Conservation (phyloP, 495 filamentous ascomycete species). For the Xylaria curta region DNA sequence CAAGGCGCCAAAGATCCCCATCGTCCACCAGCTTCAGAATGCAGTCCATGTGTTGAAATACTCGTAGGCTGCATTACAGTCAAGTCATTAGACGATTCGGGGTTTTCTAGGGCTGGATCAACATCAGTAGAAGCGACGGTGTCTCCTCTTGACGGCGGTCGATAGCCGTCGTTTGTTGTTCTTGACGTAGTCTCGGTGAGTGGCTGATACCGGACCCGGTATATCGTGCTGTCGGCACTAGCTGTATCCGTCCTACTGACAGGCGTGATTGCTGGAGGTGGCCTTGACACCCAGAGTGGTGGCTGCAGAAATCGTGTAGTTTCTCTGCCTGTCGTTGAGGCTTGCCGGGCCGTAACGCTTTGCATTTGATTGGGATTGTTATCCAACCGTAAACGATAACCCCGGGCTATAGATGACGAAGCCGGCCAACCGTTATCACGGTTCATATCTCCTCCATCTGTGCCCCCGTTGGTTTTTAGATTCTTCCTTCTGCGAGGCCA, state of each 20-base stretch:
- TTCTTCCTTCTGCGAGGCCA: conserved; percentile 47
- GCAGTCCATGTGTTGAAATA: background rate
- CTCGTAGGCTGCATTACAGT: background rate
- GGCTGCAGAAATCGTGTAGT: conserved; percentile 43
- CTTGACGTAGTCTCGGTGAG: conserved; percentile 67
- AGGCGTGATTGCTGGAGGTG: conserved; percentile 70
- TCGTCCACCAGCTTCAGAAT: background rate
- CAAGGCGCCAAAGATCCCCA: conserved; percentile 28
- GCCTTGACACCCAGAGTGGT: conserved; percentile 64
- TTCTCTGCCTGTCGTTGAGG: conserved; percentile 39
- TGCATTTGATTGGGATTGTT: conserved; percentile 34
- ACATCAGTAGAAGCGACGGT: conserved; percentile 37
- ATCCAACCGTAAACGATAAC: conserved; percentile 46
- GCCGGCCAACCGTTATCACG: conserved; percentile 54
- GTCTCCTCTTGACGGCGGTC: conserved; percentile 40
- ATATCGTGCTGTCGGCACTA: conserved; percentile 76
- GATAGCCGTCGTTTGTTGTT: conserved; percentile 49
- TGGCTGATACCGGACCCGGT: conserved; percentile 83
- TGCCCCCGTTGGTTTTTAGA: conserved; percentile 38
- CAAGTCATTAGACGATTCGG: conserved; percentile 9
- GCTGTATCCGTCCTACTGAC: conserved; percentile 79
- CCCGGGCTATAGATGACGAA: conserved; percentile 49
- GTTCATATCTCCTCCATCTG: conserved; percentile 34
- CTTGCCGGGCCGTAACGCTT: conserved; percentile 21
- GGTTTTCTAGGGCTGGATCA: conserved; percentile 36